A percentile compares a stretch with the other conserved stretches of the same genome.
Evolutionary conservation across 2,329 filamentous ascomycete genomes (phyloP).

Genomic region (Talaromyces sp.): DNA sequence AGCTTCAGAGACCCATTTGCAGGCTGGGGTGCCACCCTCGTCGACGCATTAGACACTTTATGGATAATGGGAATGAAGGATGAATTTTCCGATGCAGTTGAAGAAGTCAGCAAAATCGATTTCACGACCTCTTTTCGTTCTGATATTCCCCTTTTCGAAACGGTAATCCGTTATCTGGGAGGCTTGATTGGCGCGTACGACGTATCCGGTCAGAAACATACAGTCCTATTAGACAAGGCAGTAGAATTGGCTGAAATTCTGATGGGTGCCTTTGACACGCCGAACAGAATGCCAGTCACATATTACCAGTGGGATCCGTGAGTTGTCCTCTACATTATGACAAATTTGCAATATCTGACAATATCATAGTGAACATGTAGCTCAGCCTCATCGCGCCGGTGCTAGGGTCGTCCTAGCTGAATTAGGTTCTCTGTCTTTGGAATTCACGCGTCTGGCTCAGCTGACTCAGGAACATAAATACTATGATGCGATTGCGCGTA

Average conservation of each 20-base stretch:
- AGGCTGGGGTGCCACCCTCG: conserved; percentile 83
- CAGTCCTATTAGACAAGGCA: conserved; percentile 71
- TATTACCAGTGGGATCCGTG: conserved; percentile 75
- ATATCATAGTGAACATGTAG: conserved; percentile 48
- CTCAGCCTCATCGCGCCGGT: conserved; percentile 62
- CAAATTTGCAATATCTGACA: conserved; percentile 1
- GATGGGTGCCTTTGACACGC: conserved; percentile 83
- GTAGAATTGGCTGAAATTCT: conserved; percentile 75
- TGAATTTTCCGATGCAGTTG: conserved; percentile 76
- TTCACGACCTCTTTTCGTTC: conserved; percentile 68
- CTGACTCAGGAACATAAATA: conserved; percentile 77
- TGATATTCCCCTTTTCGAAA: conserved; percentile 88
- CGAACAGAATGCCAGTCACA: conserved; percentile 84
- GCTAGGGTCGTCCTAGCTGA: conserved; percentile 60
- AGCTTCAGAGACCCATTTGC: conserved; percentile 76
- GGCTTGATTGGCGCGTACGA: conserved; percentile 85
- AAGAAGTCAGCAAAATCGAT: conserved; percentile 69
- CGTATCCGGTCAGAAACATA: conserved; percentile 68
- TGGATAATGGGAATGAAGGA: conserved; percentile 80
- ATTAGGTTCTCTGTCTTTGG: conserved; percentile 75
- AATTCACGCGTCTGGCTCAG: conserved; percentile 86
- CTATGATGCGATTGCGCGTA: conserved; percentile 83
- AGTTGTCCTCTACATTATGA: conserved; percentile 25
- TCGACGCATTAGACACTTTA: conserved; percentile 77
- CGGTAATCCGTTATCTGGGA: conserved; percentile 85